These are phyloP conservation scores for Apium graveolens DNA, from an alignment of 129 eudicot genomes.

Conservation along the genomic window DNA sequence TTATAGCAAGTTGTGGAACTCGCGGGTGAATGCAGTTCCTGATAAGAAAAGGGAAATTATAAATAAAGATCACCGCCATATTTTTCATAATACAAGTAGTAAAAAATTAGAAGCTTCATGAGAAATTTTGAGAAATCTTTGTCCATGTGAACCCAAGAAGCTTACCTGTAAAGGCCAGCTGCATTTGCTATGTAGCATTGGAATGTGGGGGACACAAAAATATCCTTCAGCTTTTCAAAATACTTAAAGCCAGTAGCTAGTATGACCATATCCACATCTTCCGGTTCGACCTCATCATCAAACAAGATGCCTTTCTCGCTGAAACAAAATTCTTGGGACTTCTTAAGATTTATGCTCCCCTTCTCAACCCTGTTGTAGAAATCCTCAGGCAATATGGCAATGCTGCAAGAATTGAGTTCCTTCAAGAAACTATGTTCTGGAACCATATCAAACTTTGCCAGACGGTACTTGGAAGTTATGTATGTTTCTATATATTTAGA, in stretches of 20 bases:
- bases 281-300: conserved; percentile 19
- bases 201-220: conserved; percentile 40
- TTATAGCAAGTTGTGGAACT: conserved; percentile 66
- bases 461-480: conserved; percentile 23
- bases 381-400: conserved; percentile 23
- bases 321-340: conserved; percentile 28
- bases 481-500: conserved; percentile 42
- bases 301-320: conserved; percentile 37
- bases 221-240: conserved; percentile 33
- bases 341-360: conserved; percentile 46
- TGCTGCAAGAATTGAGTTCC: conserved; percentile 25
- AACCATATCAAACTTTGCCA: conserved; percentile 37
- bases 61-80: not conserved
- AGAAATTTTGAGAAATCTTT: not conserved
- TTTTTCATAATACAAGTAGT: not conserved
- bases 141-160: not conserved
- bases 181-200: conserved; percentile 30
- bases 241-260: conserved; percentile 66
- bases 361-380: conserved; percentile 36
- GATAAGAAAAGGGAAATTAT: not conserved
- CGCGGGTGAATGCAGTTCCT: conserved; percentile 67
- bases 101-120: not conserved
- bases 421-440: conserved; percentile 36
- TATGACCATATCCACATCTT: conserved; percentile 46
- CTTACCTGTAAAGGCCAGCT: conserved; percentile 53